phyloP scores from a whole-genome alignment of 2,329 filamentous ascomycete species.

The Tolypocladium pustulatum region DNA sequence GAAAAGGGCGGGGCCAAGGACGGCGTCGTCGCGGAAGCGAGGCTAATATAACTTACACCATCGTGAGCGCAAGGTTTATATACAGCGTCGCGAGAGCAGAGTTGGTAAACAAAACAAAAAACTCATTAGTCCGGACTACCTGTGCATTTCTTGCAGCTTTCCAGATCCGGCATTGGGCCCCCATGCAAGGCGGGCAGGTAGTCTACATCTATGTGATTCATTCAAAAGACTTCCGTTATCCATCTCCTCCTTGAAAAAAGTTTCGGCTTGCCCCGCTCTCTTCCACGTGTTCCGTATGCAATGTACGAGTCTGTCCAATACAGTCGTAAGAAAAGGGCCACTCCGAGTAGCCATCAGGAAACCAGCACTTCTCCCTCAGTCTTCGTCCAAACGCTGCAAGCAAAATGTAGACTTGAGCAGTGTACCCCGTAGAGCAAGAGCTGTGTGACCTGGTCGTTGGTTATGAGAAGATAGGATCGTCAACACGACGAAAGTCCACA shows the following conservation, averaged over 20 bases:
- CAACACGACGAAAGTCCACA: background rate
- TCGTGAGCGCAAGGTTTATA: too few species aligned
- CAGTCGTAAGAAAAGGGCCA: background rate
- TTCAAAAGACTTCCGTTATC: background rate
- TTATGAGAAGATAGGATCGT: background rate
- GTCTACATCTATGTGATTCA: background rate
- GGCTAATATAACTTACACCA: too few species aligned
- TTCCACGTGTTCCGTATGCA: background rate
- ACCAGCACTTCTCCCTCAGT: too few species aligned
- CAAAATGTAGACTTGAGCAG: background rate
- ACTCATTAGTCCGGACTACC: background rate
- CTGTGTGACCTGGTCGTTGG: background rate
- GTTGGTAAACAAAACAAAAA: background rate
- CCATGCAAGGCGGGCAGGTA: background rate
- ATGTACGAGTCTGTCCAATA: conserved; percentile 1
- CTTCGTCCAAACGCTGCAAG: background rate
- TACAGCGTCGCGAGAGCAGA: background rate
- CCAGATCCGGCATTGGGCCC: background rate
- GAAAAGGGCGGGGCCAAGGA: too few species aligned
- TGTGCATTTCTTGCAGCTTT: background rate
- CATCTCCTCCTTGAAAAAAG: background rate
- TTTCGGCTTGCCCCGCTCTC: background rate
- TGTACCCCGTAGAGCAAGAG: background rate
- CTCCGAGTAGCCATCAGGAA: background rate
- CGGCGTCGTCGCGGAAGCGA: too few species aligned